These are phyloP conservation scores for Boeremia lycopersici DNA, from an alignment of 2,329 filamentous ascomycete genomes.

Conservation along the genomic window DNA sequence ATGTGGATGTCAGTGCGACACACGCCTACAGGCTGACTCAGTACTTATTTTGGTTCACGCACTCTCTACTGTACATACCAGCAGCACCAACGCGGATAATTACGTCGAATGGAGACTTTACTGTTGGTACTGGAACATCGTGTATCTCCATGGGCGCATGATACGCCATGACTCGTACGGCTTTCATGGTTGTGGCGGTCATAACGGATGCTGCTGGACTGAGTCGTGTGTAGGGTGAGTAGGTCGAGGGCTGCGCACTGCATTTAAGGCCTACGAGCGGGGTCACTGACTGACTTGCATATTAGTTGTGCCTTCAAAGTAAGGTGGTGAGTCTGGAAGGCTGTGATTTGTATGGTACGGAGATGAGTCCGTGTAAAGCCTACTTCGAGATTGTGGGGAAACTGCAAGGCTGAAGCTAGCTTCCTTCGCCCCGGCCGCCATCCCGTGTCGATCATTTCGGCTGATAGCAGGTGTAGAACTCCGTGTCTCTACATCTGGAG, in stretches of 20 bases:
- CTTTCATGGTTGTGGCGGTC: slow-evolving; percentile 7
- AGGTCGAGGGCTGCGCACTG: background rate
- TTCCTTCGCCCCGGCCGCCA: background rate
- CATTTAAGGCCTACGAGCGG: background rate
- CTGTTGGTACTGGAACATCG: background rate
- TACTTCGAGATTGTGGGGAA: slow-evolving; percentile 7
- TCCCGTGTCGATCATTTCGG: no score
- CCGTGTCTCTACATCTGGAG: no score
- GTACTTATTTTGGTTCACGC: background rate
- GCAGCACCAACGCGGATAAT: slow-evolving; percentile 4
- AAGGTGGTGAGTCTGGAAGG: background rate
- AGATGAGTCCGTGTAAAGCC: slow-evolving; percentile 2
- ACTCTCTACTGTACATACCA: background rate
- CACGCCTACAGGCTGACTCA: background rate
- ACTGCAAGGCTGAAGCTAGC: background rate
- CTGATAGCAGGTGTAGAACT: no score
- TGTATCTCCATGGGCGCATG: slow-evolving; percentile 8
- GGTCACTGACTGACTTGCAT: background rate
- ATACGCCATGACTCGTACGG: slow-evolving; percentile 3
- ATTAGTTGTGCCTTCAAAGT: background rate
- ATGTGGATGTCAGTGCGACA: slow-evolving; percentile 10
- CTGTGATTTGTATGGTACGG: background rate
- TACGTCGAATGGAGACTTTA: background rate
- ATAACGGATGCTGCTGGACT: background rate
- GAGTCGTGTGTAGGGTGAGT: background rate